Evolutionary conservation across 306 rosid genomes (phyloP).

Genomic region (Pterocarpus macrocarpus): DNA sequence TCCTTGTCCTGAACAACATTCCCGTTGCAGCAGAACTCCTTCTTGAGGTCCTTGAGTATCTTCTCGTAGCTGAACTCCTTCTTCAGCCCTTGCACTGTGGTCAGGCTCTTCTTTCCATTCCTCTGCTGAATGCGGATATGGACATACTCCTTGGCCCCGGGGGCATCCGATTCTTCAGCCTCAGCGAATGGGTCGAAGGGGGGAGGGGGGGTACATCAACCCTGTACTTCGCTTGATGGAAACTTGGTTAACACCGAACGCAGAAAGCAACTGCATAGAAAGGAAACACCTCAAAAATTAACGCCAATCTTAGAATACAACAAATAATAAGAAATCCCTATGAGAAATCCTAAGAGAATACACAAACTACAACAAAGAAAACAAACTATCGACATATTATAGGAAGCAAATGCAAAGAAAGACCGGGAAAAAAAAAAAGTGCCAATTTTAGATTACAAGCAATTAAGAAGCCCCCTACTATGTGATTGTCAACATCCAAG

Average conservation of each 20-base stretch:
- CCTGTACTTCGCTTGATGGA: conserved; percentile 66
- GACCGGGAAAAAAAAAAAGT: no score
- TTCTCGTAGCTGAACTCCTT: conserved; percentile 79
- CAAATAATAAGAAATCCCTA: not conserved
- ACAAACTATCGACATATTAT: no score
- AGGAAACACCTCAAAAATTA: not conserved
- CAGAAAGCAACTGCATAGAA: conserved; percentile 20
- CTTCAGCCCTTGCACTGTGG: conserved; percentile 90
- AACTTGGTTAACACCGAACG: conserved; percentile 9
- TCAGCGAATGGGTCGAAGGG: conserved; percentile 85
- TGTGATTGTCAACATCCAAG: no score
- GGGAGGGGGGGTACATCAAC: conserved; percentile 68
- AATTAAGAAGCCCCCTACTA: no score
- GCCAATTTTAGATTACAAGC: no score
- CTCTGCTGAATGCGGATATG: conserved; percentile 90
- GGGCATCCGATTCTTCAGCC: conserved; percentile 74
- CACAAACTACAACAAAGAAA: not conserved
- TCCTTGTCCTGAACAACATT: conserved; percentile 94
- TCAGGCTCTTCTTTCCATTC: conserved; percentile 87
- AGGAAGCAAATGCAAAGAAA: no score
- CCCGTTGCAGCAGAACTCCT: conserved; percentile 91
- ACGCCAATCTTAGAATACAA: not conserved
- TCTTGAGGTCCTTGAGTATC: conserved; percentile 86
- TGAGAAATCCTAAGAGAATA: not conserved
- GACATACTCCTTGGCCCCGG: conserved; percentile 76